Evolutionary conservation across 495 filamentous ascomycete genomes (phyloP).

Genomic region (Amorphotheca resinae): DNA sequence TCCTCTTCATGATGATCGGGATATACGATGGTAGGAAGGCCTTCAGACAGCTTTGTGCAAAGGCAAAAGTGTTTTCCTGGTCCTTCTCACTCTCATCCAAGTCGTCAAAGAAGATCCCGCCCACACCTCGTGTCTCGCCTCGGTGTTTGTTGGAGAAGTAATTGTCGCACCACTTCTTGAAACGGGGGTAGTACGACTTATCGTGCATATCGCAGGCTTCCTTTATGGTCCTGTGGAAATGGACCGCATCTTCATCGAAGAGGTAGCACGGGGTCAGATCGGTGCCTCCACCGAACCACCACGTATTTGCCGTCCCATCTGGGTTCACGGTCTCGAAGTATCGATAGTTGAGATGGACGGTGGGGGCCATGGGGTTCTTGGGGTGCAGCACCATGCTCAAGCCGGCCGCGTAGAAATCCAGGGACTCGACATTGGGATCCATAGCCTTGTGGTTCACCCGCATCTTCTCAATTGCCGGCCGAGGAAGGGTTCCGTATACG

Average conservation of each 20-base stretch:
- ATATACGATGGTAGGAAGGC: constrained; percentile 88
- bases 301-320: constrained; percentile 61
- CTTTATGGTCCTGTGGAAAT: constrained; percentile 92
- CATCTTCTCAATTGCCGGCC: constrained; percentile 85
- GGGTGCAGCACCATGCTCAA: constrained; percentile 89
- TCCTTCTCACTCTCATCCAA: constrained; percentile 78
- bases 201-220: constrained; percentile 89
- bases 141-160: constrained; percentile 95
- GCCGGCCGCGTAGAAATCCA: constrained; percentile 92
- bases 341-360: constrained; percentile 95
- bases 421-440: constrained; percentile 46
- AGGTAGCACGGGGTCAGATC: constrained; percentile 91
- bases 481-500: constrained; percentile 86
- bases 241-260: constrained; percentile 91
- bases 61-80: constrained; percentile 85
- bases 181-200: constrained; percentile 80
- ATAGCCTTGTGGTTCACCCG: constrained; percentile 89
- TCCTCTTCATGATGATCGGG: constrained; percentile 74
- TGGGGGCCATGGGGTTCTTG: constrained; percentile 89
- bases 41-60: constrained; percentile 68
- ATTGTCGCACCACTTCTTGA: constrained; percentile 97
- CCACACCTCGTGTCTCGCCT: constrained; percentile 75
- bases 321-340: constrained; percentile 92
- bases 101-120: constrained; percentile 98
- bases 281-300: constrained; percentile 97